Conservation (phyloP, 1,139 yeast genomes). For the Saccharomycopsis phalli region DNA sequence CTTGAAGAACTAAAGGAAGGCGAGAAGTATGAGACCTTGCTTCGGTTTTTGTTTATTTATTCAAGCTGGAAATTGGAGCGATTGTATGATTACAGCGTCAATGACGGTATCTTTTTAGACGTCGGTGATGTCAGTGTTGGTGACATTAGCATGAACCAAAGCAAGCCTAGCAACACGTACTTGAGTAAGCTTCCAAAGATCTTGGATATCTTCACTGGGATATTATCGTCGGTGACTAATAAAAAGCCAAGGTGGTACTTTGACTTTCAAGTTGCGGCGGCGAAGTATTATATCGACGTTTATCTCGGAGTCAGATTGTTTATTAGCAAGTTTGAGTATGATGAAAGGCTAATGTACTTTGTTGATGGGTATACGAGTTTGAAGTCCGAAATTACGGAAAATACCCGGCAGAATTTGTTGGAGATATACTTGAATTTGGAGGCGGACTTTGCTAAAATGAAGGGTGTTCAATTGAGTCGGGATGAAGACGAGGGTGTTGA, state of each 20-base stretch:
- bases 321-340: constrained; percentile 2
- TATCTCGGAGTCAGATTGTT: constrained; percentile 4
- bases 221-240: constrained; percentile 4
- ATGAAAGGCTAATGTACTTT: constrained; percentile 2
- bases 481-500: constrained; percentile 51
- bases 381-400: too few species aligned
- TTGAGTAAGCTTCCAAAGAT: constrained; percentile 2
- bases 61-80: constrained; percentile 14
- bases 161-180: constrained; percentile 1
- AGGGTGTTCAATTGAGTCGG: constrained; percentile 40
- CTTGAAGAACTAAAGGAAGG: constrained; percentile 35
- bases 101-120: constrained; percentile 4
- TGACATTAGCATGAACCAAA: neutral
- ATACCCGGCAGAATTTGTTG: too few species aligned
- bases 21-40: constrained; percentile 20
- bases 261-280: neutral
- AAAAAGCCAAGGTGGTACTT: neutral
- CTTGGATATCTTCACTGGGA: constrained; percentile 4
- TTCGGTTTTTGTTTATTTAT: constrained; percentile 10
- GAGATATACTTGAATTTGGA: constrained; percentile 15
- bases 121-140: neutral
- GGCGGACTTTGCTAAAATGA: constrained; percentile 13
- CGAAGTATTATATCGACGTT: constrained; percentile 1
- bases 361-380: constrained; percentile 11
- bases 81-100: constrained; percentile 9